Conservation (phyloP, 139 green algal species). For the Coccomyxa sp. region DNA sequence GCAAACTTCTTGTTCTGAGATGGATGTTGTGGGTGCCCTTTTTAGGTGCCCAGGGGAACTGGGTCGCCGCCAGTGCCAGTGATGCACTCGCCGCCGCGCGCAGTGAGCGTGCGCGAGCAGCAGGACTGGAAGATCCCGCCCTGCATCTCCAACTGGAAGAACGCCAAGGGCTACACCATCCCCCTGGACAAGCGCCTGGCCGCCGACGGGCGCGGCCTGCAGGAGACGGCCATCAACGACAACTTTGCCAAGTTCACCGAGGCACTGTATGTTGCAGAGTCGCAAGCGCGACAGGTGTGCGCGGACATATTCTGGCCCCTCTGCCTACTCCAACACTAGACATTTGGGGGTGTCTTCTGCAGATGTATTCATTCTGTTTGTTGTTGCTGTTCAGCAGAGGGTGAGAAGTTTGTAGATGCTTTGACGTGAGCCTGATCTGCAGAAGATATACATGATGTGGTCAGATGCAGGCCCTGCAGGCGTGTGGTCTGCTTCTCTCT, state of each 20-base stretch:
- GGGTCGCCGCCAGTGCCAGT: conserved; percentile 93
- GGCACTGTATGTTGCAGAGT: conserved; percentile 92
- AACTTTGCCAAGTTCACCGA: conserved; percentile 79
- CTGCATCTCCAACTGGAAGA: conserved; percentile 98
- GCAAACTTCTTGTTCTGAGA: too few species aligned
- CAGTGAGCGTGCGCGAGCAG: conserved; percentile 69
- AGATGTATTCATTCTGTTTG: too few species aligned
- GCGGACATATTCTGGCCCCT: not conserved
- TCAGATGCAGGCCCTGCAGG: too few species aligned
- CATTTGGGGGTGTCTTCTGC: too few species aligned
- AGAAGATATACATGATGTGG: too few species aligned
- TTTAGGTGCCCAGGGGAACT: conserved; percentile 62
- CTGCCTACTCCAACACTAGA: not conserved
- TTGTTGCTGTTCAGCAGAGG: too few species aligned
- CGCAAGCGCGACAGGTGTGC: conserved; percentile 71
- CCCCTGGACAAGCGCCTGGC: conserved; percentile 98
- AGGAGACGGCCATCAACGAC: conserved; percentile 94
- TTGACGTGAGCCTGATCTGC: too few species aligned
- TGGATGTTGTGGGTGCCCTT: too few species aligned
- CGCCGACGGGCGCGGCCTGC: conserved; percentile 92
- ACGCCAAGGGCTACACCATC: conserved; percentile 96
- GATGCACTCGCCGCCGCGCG: conserved; percentile 91
- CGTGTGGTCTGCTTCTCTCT: too few species aligned
- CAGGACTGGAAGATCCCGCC: conserved; percentile 98
- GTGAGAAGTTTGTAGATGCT: too few species aligned